A percentile compares a stretch with the other conserved stretches of the same genome.
Conservation (phyloP, 2,329 filamentous ascomycete species). For the Catunica adiposa region DNA sequence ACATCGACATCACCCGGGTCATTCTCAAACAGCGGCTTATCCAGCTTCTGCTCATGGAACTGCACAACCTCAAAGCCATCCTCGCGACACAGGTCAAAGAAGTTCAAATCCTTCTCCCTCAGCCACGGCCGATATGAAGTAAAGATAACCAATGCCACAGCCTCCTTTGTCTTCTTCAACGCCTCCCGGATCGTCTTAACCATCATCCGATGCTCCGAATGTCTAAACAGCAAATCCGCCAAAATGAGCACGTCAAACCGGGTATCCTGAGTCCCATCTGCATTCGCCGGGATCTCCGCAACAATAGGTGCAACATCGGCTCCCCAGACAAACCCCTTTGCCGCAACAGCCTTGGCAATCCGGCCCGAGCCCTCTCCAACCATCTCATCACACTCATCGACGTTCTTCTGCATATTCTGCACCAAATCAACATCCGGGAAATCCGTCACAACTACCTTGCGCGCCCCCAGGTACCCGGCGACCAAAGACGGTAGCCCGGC, state of each 20-base stretch:
- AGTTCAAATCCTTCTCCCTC: constrained; percentile 64
- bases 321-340: constrained; percentile 74
- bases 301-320: constrained; percentile 42
- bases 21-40: constrained; percentile 74
- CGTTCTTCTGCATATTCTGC: constrained; percentile 61
- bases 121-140: constrained; percentile 90
- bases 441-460: constrained; percentile 63
- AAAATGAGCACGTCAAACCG: constrained; percentile 71
- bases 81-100: constrained; percentile 62
- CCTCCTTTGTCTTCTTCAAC: constrained; percentile 36
- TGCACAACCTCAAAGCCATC: constrained; percentile 63
- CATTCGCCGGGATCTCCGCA: constrained; percentile 31
- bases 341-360: constrained; percentile 29
- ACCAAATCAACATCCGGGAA: constrained; percentile 78
- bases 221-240: constrained; percentile 80
- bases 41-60: constrained; percentile 66
- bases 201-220: constrained; percentile 69
- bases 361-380: constrained; percentile 21
- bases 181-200: constrained; percentile 54
- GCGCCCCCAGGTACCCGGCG: constrained; percentile 55
- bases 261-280: constrained; percentile 14
- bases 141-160: constrained; percentile 74
- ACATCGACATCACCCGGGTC: constrained; percentile 73
- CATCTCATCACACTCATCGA: constrained; percentile 36
- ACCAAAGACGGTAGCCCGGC: constrained; percentile 72